phyloP scores from a whole-genome alignment of 306 rosid genomes.

The Vicia villosa region DNA sequence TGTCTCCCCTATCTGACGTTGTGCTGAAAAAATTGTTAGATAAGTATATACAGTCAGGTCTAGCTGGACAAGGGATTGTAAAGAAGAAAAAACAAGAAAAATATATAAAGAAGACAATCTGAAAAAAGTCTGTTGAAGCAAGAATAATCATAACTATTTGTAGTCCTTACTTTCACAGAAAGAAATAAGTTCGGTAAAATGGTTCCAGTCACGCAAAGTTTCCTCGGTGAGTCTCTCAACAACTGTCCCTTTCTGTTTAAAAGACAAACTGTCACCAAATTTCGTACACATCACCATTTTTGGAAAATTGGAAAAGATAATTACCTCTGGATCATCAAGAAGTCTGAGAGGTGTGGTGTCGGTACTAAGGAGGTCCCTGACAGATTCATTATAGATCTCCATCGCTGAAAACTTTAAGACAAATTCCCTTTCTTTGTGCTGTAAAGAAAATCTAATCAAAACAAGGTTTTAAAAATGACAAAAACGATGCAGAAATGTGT shows the following conservation, averaged over 20 bases:
- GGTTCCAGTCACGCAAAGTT: conserved; percentile 75
- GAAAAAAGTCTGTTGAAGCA: conserved; percentile 23
- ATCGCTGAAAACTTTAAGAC: conserved; percentile 79
- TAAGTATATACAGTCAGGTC: conserved; percentile 30
- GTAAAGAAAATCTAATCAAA: conserved; percentile 39
- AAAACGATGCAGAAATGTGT: conserved; percentile 16
- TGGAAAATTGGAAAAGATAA: conserved; percentile 20
- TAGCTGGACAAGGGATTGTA: conserved; percentile 17
- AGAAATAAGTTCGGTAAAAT: conserved; percentile 75
- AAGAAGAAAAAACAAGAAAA: conserved; percentile 22
- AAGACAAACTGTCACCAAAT: conserved; percentile 38
- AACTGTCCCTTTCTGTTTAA: conserved; percentile 82
- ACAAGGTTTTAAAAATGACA: conserved; percentile 29
- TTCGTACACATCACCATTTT: not conserved
- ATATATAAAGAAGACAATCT: conserved; percentile 7
- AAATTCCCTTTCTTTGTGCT: conserved; percentile 87
- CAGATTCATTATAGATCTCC: conserved; percentile 97
- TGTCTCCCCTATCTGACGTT: conserved; percentile 96
- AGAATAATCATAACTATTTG: conserved; percentile 36
- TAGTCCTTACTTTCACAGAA: conserved; percentile 77
- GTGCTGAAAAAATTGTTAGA: conserved; percentile 56
- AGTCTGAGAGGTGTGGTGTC: conserved; percentile 83
- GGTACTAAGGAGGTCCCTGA: conserved; percentile 85
- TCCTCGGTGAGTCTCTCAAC: conserved; percentile 90
- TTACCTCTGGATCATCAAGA: conserved; percentile 98